A percentile compares a stretch with the other conserved stretches of the same genome.
phyloP scores from a whole-genome alignment of 208 protist species.

The Trichomonas tenax region DNA sequence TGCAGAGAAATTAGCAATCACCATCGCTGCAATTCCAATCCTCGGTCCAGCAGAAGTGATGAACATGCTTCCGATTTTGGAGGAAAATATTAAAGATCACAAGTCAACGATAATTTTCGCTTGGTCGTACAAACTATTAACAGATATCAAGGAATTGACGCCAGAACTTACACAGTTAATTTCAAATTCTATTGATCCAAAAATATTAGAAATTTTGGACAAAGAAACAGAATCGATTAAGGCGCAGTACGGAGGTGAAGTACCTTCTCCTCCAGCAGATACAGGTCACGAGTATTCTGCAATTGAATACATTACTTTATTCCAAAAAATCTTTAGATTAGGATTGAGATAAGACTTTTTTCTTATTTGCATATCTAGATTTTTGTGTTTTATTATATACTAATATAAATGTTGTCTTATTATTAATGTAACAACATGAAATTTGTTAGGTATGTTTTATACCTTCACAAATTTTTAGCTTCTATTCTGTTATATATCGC shows the following conservation, averaged over 20 bases:
- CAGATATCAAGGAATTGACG: background rate
- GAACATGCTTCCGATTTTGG: background rate
- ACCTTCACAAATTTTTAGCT: too few relatives aligned
- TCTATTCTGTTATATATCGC: too few relatives aligned
- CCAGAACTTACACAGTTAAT: background rate
- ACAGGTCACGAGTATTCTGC: background rate
- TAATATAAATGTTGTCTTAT: too few relatives aligned
- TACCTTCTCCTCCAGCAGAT: background rate
- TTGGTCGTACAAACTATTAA: background rate
- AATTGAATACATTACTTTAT: background rate
- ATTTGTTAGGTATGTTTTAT: too few relatives aligned
- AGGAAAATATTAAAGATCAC: background rate
- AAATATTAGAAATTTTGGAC: background rate
- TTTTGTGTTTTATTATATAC: too few relatives aligned
- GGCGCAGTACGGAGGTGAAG: background rate
- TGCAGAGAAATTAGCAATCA: background rate
- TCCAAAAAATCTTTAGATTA: too few relatives aligned
- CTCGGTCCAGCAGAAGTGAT: background rate
- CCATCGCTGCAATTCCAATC: background rate
- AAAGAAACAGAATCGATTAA: background rate
- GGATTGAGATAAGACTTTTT: too few relatives aligned
- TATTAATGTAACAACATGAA: too few relatives aligned
- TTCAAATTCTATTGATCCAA: background rate
- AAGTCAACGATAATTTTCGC: background rate
- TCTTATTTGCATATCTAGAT: too few relatives aligned